These are phyloP conservation scores for Toxoplasma gondii DNA, from an alignment of 169 alveolate genomes.

Conservation along the genomic window DNA sequence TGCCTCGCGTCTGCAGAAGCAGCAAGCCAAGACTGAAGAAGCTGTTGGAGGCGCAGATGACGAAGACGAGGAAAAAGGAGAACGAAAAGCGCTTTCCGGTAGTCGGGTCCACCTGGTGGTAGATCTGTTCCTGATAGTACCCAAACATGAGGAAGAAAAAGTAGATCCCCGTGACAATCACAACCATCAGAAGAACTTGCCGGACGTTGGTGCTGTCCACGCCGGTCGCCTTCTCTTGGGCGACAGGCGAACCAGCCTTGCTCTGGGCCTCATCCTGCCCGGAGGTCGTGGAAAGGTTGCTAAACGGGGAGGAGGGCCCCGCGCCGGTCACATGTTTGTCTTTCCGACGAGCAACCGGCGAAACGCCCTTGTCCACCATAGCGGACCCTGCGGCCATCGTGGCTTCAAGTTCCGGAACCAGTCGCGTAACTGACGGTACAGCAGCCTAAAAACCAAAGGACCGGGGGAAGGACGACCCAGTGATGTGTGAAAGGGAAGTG, in stretches of 20 bases:
- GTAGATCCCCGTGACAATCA: constrained; percentile 39
- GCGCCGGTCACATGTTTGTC: background rate
- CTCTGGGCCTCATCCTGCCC: background rate
- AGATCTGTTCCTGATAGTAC: constrained; percentile 57
- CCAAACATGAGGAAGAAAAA: constrained; percentile 54
- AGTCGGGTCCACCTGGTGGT: background rate
- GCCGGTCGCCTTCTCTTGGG: background rate
- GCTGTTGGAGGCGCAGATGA: background rate
- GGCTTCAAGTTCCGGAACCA: background rate
- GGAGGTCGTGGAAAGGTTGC: background rate
- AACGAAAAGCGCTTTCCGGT: constrained; percentile 42
- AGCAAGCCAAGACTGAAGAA: background rate
- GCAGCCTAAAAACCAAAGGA: no score
- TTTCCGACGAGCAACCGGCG: background rate
- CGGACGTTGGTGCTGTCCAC: background rate
- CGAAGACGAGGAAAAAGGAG: constrained; percentile 43
- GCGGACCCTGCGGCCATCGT: background rate
- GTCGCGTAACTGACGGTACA: no score
- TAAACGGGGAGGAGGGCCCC: background rate
- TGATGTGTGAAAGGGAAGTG: no score
- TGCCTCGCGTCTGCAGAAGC: constrained; percentile 22
- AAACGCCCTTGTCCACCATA: background rate
- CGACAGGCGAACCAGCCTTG: background rate
- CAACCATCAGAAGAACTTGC: background rate
- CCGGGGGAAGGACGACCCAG: no score